Evolutionary conservation across 306 rosid genomes (phyloP), one percentile per base, ranked within the genome.

Genomic region (Prosopis cineraria): DNA sequence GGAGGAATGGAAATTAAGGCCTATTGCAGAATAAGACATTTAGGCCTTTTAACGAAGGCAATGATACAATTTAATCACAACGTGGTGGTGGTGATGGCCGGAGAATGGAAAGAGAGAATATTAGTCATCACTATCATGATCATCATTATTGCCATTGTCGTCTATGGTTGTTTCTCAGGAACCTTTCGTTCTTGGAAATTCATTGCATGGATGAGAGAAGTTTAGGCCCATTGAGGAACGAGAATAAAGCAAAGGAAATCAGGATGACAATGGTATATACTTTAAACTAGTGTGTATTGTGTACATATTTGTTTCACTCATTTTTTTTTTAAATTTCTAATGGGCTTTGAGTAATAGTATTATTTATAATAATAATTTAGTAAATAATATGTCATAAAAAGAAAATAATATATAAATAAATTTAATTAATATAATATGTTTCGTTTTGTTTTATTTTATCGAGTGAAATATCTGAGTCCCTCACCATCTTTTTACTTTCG

Each of bases 131-230:
- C 37, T 3, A 70, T 41, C 0, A 41, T 41, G 2, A 10, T 9
- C 1, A 41, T 44, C 19, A 44, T 11, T 11, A 14, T 14, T 11
- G 48, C 2, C 4, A 4, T 48, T 1, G 1, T 3, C 7, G 20
- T 6, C 17, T 48, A 20, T 19, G 17, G 24, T 48, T 45, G 52
- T 19, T 48, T 22, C 5, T 78, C 78, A 80, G 77, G 72, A 83
- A 76, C 84, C 66, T 72, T 78, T 72, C 78, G 30, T 79, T 68
- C 67, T 68, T 62, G 56, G 43, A 19, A 48, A 48, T 48, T 48
- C 70, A 72, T 78, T 24, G 83, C 93, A 85, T 87, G 78, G 88
- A 83, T 72, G 73, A 74, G 81, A 82, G 39, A 20, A 52, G 50
- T 22, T 70, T 39, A 40, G 25, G 52, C 43, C 30, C 58, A 62